phyloP scores from a whole-genome alignment of 352 stramenopile genomes.

The Pythium guiyangense region DNA sequence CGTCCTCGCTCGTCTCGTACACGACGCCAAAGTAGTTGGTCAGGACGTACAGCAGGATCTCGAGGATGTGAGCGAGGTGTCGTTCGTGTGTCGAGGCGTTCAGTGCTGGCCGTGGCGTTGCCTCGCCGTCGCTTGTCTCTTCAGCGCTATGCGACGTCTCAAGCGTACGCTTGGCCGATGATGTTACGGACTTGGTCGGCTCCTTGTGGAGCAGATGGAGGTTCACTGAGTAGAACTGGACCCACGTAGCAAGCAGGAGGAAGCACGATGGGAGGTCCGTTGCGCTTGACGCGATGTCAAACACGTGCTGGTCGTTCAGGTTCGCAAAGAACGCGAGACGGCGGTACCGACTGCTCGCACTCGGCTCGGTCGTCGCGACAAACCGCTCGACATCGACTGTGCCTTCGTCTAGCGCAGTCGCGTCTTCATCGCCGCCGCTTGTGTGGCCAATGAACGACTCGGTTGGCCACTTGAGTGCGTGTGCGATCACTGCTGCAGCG shows the following conservation, averaged over 20 bases:
- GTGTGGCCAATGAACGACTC: neutral
- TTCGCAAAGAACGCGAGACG: constrained; percentile 12
- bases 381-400: constrained; percentile 1
- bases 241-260: constrained; percentile 19
- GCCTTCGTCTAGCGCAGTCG: neutral
- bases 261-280: constrained; percentile 19
- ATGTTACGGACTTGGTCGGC: no score
- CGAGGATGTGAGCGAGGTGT: constrained; percentile 10
- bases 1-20: constrained; percentile 3
- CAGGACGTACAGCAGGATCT: constrained; percentile 14
- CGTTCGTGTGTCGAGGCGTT: neutral
- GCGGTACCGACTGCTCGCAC: constrained; percentile 3
- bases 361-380: neutral
- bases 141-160: neutral
- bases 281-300: neutral
- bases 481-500: constrained; percentile 1
- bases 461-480: neutral
- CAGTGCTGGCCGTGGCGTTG: neutral
- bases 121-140: neutral
- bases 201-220: constrained; percentile 7
- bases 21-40: constrained; percentile 13
- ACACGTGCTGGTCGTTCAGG: constrained; percentile 10
- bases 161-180: neutral
- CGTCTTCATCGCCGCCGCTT: neutral
- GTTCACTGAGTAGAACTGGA: constrained; percentile 27